Evolutionary conservation across 2,329 filamentous ascomycete genomes (phyloP), one percentile per base, ranked within the genome.

Genomic region (Blastomyces percursus): DNA sequence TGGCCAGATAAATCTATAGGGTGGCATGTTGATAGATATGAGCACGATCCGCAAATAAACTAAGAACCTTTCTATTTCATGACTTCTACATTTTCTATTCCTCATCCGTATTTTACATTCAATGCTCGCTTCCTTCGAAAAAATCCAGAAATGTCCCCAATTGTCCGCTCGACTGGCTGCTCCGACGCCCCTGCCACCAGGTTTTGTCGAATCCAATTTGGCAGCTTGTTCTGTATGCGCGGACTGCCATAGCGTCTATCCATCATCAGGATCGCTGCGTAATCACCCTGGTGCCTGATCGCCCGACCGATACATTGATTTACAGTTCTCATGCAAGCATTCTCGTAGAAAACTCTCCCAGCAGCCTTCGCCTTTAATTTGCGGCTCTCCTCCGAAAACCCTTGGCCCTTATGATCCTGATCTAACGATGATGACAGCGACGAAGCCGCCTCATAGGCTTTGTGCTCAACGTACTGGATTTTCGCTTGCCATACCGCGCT

Each of bases 301-400:
- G 91, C 94, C 63, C 94, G 81, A 0, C 94, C 94, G 68, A 99
- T 92, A 71, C 90, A 94, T 78, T 99, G 94, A 73, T 99, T 99
- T 4, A 99, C 94, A 4, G 92, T 91, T 48, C 94, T 83, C 92
- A 99, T 96, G 73, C 92, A 96, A 0, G 90, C 85, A 72, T 97
- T 97, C 73, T 96, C 91, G 71, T 95, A 96, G 71, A 90, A 96
- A 64, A 93, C 89, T 60, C 87, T 79, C 1, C 88, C 86, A 4
- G 86, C 78, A 21, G 71, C 71, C 57, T 78, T 79, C 8, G 78
- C 77, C 46, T 70, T 71, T 52, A 71, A 71, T 63, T 68, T 72
- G 62, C 70, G 70, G 60, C 66, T 67, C 4, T 67, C 64, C 52
- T 74, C 72, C 0, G 67, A 64, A 19, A 35, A 4, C 4, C 14